Base-by-base conservation (phyloP, 2,329 filamentous ascomycete species). In the Monosporascus sp. region DNA sequence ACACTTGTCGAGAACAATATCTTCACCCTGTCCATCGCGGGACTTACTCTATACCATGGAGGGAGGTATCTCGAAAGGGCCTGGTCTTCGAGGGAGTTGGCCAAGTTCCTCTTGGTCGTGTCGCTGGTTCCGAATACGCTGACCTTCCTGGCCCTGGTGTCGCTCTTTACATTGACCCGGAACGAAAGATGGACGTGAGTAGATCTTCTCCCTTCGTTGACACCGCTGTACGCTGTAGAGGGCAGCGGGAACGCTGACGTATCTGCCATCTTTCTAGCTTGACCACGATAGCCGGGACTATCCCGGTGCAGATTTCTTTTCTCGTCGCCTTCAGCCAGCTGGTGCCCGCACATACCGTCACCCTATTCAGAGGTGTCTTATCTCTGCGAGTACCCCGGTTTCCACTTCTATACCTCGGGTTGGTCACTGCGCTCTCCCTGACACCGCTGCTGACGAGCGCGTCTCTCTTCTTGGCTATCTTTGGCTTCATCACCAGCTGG, bases 321-420 rank as follows among this genome's bases (percentile, higher is more conserved):
- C 88, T 99, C 57, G 90, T 97, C 64, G 90, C 93, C 51, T 96
- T 97, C 74, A 97, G 96, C 74, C 94, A 99, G 73, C 89, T 99
- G 49, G 88, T 97, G 37, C 94, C 94, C 22, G 92, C 96, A 57
- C 94, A 99, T 72, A 99, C 94, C 11, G 93, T 97, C 50, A 94
- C 93, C 5, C 83, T 99, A 54, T 93, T 96, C 75, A 88, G 88
- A 59, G 91, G 91, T 59, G 76, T 96, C 56, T 70, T 97, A 54
- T 96, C 94, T 55, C 85, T 97, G 70, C 89, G 93, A 61, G 91
- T 99, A 51, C 84, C 84, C 18, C 76, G 81, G 48, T 84, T 86
- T 62, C 83, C 83, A 11, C 75, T 96, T 74, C 58, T 94, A 74
- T 78, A 88, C 85, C 69, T 96, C 80, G 76, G 84, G 80, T 58